Percentiles rank a stretch among this genome's conserved stretches.
These are phyloP conservation scores for Coprinopsis sp. DNA, from an alignment of 768 basidiomycete species.

Conservation along the genomic window DNA sequence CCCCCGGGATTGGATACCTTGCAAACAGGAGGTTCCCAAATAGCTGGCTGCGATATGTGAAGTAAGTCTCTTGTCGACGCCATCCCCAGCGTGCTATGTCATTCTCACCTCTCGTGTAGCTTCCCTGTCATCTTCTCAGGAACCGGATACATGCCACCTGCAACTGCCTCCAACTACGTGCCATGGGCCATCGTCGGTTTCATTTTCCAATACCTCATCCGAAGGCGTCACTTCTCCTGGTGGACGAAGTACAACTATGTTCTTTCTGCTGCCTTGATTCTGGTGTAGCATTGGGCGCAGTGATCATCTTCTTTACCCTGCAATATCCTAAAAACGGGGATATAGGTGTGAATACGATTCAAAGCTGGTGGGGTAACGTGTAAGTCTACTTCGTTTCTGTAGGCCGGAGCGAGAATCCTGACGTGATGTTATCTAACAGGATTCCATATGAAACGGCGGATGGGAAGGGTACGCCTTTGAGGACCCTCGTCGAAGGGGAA, in stretches of 20 bases:
- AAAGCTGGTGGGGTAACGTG: constrained; percentile 72
- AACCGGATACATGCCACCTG: constrained; percentile 58
- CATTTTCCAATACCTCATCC: constrained; percentile 59
- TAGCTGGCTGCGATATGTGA: constrained; percentile 55
- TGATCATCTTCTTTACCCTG: constrained; percentile 56
- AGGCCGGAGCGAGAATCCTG: too few relatives aligned
- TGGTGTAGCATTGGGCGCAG: constrained; percentile 54
- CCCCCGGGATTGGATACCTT: constrained; percentile 53
- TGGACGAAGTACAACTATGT: constrained; percentile 70
- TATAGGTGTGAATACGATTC: constrained; percentile 51
- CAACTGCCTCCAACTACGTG: constrained; percentile 63
- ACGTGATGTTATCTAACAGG: too few relatives aligned
- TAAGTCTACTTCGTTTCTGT: constrained; percentile 21
- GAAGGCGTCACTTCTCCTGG: constrained; percentile 59
- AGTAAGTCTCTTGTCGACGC: constrained; percentile 43
- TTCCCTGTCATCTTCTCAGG: constrained; percentile 61
- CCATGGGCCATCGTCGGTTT: constrained; percentile 64
- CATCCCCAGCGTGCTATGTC: not conserved
- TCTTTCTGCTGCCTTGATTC: constrained; percentile 71
- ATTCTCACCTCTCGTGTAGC: constrained; percentile 13
- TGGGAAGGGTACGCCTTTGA: constrained; percentile 31
- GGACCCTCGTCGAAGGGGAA: constrained; percentile 23
- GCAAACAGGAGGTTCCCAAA: constrained; percentile 59
- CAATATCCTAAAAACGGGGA: constrained; percentile 60
- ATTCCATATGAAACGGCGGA: constrained; percentile 40